Evolutionary conservation across 2,329 filamentous ascomycete genomes (phyloP), one percentile per base, ranked within the genome.

Genomic region (Ambrosiella xylebori): DNA sequence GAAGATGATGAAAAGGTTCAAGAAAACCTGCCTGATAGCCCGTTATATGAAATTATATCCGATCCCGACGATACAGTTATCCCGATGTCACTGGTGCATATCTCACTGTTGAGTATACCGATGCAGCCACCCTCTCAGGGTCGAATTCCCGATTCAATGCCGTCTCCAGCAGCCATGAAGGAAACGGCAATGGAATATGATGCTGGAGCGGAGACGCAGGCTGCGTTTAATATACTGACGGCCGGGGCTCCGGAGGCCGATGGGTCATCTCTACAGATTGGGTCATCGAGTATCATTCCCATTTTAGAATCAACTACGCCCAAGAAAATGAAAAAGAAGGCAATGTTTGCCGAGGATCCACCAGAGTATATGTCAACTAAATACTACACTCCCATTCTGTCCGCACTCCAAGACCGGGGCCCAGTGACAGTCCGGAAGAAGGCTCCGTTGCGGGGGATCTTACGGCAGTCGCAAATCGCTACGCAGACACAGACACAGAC

Each of bases 151-250:
- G 17, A 35, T 51, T 51, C 47, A 7, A 15, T 51, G 9, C 17
- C 47, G 17, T 27, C 17, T 8, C 12, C 47, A 8, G 19, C 19
- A 13, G 44, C n/a, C n/a, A 47, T 27, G 27, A 27, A 27, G 27
- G 27, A 27, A 3, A 15, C 62, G 61, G 12, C 8, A 12, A 51
- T 27, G 5, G 27, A 51, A 51, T 65, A 68, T 61, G 40, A 64
- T 17, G 64, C 64, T 6, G 68, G 70, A 3, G 62, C 63, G 2
- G 67, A 68, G 62, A 72, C 70, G 1, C 58, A 60, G 19, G 58
- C 58, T 9, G 41, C 54, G 15, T 41, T 60, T 11, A 51, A 60
- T 19, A 41, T 60, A 35, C 17, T 60, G 6, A 37, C 58, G 19
- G 15, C 7, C 17, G 12, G 2, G n/a, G 27, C 19, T 17, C 13